phyloP scores from a whole-genome alignment of 106 monocot species.

The Platanthera guangdongensis region DNA sequence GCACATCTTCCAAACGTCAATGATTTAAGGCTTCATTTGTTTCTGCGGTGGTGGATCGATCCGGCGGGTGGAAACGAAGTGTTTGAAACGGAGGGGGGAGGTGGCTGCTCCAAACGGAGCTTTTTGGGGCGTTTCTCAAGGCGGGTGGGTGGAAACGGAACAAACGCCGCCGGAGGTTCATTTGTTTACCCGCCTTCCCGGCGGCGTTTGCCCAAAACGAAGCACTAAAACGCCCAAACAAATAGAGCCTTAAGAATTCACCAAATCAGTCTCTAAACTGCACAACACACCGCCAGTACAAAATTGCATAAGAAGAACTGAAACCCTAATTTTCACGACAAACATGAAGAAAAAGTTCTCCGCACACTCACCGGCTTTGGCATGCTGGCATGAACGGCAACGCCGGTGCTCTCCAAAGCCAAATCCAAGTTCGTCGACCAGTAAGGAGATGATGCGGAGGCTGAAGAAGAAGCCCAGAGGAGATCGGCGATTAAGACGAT shows the following conservation, averaged over 20 bases:
- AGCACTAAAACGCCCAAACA: too few relatives aligned
- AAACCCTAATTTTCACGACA: constrained; percentile 1
- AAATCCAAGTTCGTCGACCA: constrained; percentile 33
- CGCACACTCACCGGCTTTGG: constrained; percentile 12
- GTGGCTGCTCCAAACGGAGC: too few relatives aligned
- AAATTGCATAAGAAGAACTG: not conserved
- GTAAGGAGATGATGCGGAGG: constrained; percentile 26
- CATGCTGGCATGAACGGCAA: not conserved
- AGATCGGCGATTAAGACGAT: constrained; percentile 54
- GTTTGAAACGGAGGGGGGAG: too few relatives aligned
- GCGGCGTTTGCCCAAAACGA: too few relatives aligned
- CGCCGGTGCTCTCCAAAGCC: constrained; percentile 6
- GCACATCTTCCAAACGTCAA: too few relatives aligned
- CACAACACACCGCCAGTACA: not conserved
- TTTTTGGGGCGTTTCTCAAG: too few relatives aligned
- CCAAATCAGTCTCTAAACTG: not conserved
- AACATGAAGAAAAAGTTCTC: not conserved
- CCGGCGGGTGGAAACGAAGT: too few relatives aligned
- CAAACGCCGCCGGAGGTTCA: too few relatives aligned
- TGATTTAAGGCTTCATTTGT: too few relatives aligned
- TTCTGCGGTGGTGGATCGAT: too few relatives aligned
- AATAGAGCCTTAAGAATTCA: not conserved
- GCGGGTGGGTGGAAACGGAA: too few relatives aligned
- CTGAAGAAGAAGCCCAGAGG: constrained; percentile 57
- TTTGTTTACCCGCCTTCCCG: too few relatives aligned